These are phyloP conservation scores for Colletotrichum falcatum DNA, from an alignment of 2,329 filamentous ascomycete genomes.

Conservation along the genomic window DNA sequence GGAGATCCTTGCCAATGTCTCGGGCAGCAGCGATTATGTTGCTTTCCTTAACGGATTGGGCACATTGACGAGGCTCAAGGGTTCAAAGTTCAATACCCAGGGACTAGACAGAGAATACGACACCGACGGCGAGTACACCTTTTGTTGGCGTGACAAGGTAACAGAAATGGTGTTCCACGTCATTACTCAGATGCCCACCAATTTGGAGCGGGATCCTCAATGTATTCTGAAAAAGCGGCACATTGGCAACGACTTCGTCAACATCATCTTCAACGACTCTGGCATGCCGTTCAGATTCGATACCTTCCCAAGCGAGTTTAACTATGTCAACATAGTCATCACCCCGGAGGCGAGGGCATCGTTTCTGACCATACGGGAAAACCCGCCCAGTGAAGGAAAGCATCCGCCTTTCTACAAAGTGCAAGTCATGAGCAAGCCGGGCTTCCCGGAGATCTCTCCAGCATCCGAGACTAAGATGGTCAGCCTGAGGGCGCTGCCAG, in stretches of 20 bases:
- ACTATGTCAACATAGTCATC: conserved; percentile 97
- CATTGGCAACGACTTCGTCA: conserved; percentile 97
- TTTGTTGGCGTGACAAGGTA: conserved; percentile 94
- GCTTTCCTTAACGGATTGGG: conserved; percentile 87
- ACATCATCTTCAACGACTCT: conserved; percentile 97
- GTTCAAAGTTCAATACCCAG: conserved; percentile 91
- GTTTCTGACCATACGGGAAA: conserved; percentile 74
- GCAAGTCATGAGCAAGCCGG: conserved; percentile 86
- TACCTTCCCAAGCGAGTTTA: conserved; percentile 94
- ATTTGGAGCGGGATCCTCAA: conserved; percentile 79
- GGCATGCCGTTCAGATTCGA: conserved; percentile 90
- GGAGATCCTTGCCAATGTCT: conserved; percentile 88
- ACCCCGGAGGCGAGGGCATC: conserved; percentile 85
- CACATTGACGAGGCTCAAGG: conserved; percentile 82
- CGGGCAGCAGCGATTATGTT: conserved; percentile 88
- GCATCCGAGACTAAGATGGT: conserved; percentile 91
- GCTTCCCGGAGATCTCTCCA: conserved; percentile 92
- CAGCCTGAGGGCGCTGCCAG: conserved; percentile 82
- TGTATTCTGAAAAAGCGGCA: conserved; percentile 91
- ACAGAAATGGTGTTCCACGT: conserved; percentile 97
- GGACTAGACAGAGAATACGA: conserved; percentile 84
- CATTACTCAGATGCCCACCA: conserved; percentile 96
- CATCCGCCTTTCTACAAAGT: conserved; percentile 82
- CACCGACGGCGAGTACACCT: conserved; percentile 86
- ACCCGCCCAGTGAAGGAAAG: conserved; percentile 50